A percentile compares a stretch with the other conserved stretches of the same genome.
phyloP scores from a whole-genome alignment of 106 monocot species.

The Allium cepa region DNA sequence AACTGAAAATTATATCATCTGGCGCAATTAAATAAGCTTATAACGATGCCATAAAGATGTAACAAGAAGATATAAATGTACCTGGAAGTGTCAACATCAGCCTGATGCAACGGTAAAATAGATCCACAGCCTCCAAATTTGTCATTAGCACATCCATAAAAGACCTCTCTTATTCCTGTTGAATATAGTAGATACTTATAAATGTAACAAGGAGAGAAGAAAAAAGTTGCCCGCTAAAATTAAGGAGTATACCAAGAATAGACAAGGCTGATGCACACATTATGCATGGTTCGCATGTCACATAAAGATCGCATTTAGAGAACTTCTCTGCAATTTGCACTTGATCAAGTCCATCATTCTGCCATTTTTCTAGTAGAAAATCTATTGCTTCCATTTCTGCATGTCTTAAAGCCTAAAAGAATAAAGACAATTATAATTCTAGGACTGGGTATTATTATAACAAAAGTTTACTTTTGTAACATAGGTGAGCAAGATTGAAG shows the following conservation, averaged over 20 bases:
- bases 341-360: slow-evolving; percentile 47
- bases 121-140: slow-evolving; percentile 99
- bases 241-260: slow-evolving; percentile 51
- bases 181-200: background rate
- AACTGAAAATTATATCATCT: too few species aligned
- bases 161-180: slow-evolving; percentile 67
- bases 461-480: too few species aligned
- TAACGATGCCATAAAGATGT: too few species aligned
- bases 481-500: background rate
- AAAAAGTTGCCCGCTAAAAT: background rate
- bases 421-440: too few species aligned
- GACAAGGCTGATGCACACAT: slow-evolving; percentile 92
- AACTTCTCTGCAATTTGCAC: slow-evolving; percentile 57
- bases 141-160: slow-evolving; percentile 91
- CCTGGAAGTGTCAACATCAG: background rate
- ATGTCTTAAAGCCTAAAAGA: slow-evolving; percentile 63
- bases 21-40: too few species aligned
- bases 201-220: too few species aligned
- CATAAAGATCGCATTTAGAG: slow-evolving; percentile 77
- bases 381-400: slow-evolving; percentile 99
- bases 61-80: too few species aligned
- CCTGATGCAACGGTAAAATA: slow-evolving; percentile 70
- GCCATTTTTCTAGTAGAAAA: slow-evolving; percentile 66
- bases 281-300: slow-evolving; percentile 96
- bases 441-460: too few species aligned